These are phyloP conservation scores for Jamesozyma jinghongensis DNA, from an alignment of 805 yeast species.

Conservation along the genomic window DNA sequence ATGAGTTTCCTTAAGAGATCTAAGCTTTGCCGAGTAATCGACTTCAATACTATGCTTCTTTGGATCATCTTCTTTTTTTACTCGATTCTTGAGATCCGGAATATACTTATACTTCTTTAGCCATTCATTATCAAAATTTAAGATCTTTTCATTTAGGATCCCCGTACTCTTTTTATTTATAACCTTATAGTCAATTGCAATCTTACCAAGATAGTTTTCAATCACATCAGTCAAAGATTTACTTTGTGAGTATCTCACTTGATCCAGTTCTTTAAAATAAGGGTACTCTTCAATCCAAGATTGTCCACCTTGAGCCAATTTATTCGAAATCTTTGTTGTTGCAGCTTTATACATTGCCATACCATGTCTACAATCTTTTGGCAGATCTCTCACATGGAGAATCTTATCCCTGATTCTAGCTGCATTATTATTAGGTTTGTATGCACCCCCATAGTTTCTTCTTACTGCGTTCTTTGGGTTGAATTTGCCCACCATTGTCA, in stretches of 20 bases:
- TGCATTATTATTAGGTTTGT: neutral
- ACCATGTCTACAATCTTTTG: slow-evolving; percentile 6
- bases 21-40: slow-evolving; percentile 9
- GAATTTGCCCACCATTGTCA: slow-evolving; percentile 1
- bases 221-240: neutral
- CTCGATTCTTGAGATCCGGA: slow-evolving; percentile 1
- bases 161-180: slow-evolving; percentile 6
- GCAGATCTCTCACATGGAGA: slow-evolving; percentile 9
- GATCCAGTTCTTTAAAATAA: slow-evolving; percentile 12
- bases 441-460: neutral
- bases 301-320: neutral
- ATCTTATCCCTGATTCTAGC: neutral
- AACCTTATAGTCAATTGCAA: slow-evolving; percentile 5
- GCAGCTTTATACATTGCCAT: slow-evolving; percentile 5
- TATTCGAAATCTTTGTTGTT: neutral
- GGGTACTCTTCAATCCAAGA: slow-evolving; percentile 16
- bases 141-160: slow-evolving; percentile 9
- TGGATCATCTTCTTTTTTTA: neutral
- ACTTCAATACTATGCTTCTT: neutral
- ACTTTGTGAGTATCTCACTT: slow-evolving; percentile 2
- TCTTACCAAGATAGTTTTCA: slow-evolving; percentile 7
- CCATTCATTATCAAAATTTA: slow-evolving; percentile 2
- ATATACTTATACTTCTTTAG: neutral
- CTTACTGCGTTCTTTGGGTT: slow-evolving; percentile 4
- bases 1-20: slow-evolving; percentile 14